Conservation (phyloP, 495 filamentous ascomycete species). For the Stereocaulon alpinum region DNA sequence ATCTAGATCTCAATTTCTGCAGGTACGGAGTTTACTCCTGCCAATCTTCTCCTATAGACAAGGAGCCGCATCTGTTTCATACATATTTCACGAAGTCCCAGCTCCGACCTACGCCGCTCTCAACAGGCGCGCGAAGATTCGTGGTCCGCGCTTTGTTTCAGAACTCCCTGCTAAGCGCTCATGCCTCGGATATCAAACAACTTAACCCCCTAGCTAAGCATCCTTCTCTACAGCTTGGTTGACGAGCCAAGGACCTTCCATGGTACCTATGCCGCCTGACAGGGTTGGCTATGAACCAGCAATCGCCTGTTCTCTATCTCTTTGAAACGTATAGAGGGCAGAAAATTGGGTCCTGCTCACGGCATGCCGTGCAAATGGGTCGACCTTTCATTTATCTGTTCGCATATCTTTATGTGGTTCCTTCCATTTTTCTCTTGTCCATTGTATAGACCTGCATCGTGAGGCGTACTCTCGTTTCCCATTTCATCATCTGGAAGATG, state of each 20-base stretch:
- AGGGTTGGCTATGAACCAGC: neutral
- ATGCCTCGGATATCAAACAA: neutral
- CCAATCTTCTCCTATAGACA: too few species aligned
- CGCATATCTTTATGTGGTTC: neutral
- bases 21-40: neutral
- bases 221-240: neutral
- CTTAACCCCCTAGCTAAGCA: neutral
- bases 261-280: neutral
- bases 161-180: neutral
- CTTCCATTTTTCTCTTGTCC: neutral
- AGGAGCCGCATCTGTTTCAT: neutral
- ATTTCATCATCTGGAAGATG: constrained; percentile 6
- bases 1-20: neutral
- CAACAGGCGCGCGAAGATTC: constrained; percentile 1
- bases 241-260: neutral
- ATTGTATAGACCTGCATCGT: neutral
- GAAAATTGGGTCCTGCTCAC: neutral
- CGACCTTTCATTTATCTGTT: neutral
- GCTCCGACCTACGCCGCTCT: neutral
- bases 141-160: constrained; percentile 1
- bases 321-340: neutral
- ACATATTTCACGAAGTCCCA: neutral
- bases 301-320: neutral
- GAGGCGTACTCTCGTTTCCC: neutral
- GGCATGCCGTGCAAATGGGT: neutral